Base-by-base conservation (phyloP, 345 rosid species). In the Hirschfeldia incana region DNA sequence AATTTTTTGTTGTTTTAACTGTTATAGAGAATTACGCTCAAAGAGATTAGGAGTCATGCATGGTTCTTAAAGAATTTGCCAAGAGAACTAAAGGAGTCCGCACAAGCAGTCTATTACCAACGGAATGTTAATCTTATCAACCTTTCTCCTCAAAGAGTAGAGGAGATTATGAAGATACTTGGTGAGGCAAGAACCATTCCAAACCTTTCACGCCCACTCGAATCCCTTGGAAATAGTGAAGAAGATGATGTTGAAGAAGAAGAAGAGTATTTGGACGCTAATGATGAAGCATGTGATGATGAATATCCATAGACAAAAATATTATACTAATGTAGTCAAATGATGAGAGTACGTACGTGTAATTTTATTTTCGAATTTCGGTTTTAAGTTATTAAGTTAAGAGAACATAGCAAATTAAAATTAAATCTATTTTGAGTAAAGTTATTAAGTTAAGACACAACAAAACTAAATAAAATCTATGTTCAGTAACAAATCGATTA, bases 31-130 rank as follows among this genome's bases (percentile, higher is more conserved):
- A 80, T 84, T 80, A 86, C 84, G 2, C 88, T 91, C 8, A 85
- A 84, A 15, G 96, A 88, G 84, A 88, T 91, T 4, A 87, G 81
- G 62, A 81, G 72, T 76, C 96, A 89, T 65, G 78, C 92, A n/a
- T 91, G 96, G 96, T 91, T 88, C 82, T 64, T 85, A 30, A 89
- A 87, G 89, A 85, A 87, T 74, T 81, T 91, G 83, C 88, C 90
- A 2, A 78, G 82, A 36, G 96, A 88, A 51, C 82, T 85, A 49
- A 84, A 80, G 74, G 94, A 85, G 17, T 86, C 86, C 28, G 87
- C 82, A 68, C 86, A 74, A 33, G 87, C 81, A 28, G 44, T 73
- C 13, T 28, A 80, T 63, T 79, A 82, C 73, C 69, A 16, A 5
- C 65, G 80, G 5, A 76, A 81, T 75, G 80, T 12, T 4, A 80